Conservation (phyloP, 306 rosid genomes). For the Amphicarpaea edgeworthii region DNA sequence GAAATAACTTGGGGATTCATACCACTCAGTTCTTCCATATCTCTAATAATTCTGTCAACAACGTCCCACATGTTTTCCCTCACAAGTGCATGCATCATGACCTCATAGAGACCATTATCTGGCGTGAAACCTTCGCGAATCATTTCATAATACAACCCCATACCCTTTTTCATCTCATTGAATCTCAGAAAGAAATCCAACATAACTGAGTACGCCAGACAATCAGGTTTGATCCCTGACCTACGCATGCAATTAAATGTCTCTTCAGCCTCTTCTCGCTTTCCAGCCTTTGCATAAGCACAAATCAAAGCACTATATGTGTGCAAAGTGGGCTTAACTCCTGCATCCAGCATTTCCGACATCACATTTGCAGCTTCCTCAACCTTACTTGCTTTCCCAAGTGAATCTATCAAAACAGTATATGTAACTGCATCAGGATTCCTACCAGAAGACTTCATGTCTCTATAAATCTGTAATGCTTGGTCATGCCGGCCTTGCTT, state of each 20-base stretch:
- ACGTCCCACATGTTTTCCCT: conserved; percentile 70
- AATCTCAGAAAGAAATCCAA: conserved; percentile 79
- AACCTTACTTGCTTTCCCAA: conserved; percentile 89
- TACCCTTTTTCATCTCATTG: conserved; percentile 77
- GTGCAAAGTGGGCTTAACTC: conserved; percentile 87
- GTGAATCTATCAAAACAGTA: conserved; percentile 88
- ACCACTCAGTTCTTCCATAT: conserved; percentile 72
- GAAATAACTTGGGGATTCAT: conserved; percentile 82
- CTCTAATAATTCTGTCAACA: conserved; percentile 67
- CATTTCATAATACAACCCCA: conserved; percentile 77
- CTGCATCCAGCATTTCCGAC: conserved; percentile 89
- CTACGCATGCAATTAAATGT: conserved; percentile 79
- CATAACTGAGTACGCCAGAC: conserved; percentile 85
- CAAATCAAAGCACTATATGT: conserved; percentile 92
- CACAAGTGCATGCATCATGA: conserved; percentile 69
- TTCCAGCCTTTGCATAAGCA: conserved; percentile 87
- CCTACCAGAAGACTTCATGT: conserved; percentile 77
- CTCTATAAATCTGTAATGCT: conserved; percentile 79
- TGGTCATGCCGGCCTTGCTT: conserved; percentile 79
- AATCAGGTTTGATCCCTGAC: conserved; percentile 85
- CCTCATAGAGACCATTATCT: conserved; percentile 72
- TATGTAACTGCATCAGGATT: conserved; percentile 85
- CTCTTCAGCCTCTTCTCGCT: conserved; percentile 74
- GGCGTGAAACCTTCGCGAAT: conserved; percentile 64
- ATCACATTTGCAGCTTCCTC: conserved; percentile 78